phyloP scores from a whole-genome alignment of 139 green algal species.

The Micromonas pusilla region DNA sequence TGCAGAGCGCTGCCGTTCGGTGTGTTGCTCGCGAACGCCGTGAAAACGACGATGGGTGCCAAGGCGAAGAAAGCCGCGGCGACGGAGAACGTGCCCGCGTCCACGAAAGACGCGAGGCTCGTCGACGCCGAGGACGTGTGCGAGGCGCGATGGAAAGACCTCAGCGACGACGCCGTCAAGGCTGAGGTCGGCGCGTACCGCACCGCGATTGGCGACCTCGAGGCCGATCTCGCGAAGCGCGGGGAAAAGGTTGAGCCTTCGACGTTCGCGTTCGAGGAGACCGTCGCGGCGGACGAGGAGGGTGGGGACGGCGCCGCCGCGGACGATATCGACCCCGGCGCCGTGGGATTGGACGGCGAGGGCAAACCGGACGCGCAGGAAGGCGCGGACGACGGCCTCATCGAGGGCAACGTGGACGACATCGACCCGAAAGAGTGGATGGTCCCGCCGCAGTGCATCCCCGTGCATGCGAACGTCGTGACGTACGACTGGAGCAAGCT shows the following conservation, averaged over 20 bases:
- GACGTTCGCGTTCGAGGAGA: conserved; percentile 26
- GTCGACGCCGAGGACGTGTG: conserved; percentile 6
- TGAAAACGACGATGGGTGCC: neutral
- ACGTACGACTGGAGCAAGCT: conserved; percentile 78
- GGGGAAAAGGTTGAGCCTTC: conserved; percentile 11
- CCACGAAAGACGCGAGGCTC: conserved; percentile 1
- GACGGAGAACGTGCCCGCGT: neutral
- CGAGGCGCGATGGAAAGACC: conserved; percentile 27
- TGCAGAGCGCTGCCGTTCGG: neutral
- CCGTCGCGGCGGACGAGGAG: conserved; percentile 13
- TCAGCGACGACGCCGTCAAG: conserved; percentile 26
- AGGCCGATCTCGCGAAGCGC: conserved; percentile 11
- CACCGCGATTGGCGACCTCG: conserved; percentile 7
- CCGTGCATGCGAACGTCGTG: conserved; percentile 83
- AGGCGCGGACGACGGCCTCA: conserved; percentile 43
- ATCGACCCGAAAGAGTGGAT: conserved; percentile 63
- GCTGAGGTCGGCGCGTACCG: conserved; percentile 36
- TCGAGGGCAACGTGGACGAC: conserved; percentile 58
- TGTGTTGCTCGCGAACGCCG: neutral
- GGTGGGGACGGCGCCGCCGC: neutral
- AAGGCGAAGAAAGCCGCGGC: neutral
- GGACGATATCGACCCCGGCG: neutral
- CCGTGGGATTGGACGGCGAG: conserved; percentile 6
- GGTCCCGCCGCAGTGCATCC: conserved; percentile 79
- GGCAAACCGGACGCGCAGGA: conserved; percentile 34